These are phyloP conservation scores for Argentina anserina DNA, from an alignment of 306 rosid genomes.

Conservation along the genomic window DNA sequence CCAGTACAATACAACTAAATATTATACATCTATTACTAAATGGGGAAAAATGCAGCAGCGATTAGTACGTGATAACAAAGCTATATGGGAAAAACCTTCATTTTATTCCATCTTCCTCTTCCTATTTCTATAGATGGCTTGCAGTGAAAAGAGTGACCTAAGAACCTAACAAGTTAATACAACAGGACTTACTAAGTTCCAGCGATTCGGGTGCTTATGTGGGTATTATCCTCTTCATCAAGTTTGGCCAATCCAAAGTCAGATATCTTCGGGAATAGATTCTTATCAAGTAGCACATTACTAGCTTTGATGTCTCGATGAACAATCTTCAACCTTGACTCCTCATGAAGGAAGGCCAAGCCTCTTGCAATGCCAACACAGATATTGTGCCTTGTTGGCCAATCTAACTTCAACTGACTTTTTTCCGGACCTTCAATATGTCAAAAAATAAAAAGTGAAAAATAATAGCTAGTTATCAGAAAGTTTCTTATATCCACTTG, in stretches of 20 bases:
- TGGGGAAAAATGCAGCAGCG: too few species aligned
- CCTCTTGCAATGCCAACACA: conserved; percentile 71
- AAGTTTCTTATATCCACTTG: too few species aligned
- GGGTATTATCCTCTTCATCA: conserved; percentile 60
- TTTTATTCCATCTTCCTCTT: too few species aligned
- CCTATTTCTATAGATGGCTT: too few species aligned
- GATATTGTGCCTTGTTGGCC: conserved; percentile 62
- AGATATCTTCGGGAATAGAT: conserved; percentile 63
- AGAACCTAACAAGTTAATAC: too few species aligned
- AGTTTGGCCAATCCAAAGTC: conserved; percentile 82
- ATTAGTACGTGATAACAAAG: too few species aligned
- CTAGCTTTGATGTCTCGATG: conserved; percentile 82
- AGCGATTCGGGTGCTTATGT: conserved; percentile 61
- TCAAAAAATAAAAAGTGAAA: not conserved
- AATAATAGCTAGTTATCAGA: too few species aligned
- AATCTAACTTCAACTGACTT: conserved; percentile 35
- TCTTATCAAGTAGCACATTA: conserved; percentile 67
- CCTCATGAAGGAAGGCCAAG: conserved; percentile 75
- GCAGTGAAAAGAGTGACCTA: too few species aligned
- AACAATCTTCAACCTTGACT: conserved; percentile 69
- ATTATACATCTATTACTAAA: too few species aligned
- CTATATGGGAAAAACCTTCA: not conserved
- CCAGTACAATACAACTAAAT: too few species aligned
- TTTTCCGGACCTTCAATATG: conserved; percentile 4
- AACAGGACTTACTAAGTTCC: conserved; percentile 73